phyloP scores from a whole-genome alignment of 179 eudicot species.

The Spergularia azorica region DNA sequence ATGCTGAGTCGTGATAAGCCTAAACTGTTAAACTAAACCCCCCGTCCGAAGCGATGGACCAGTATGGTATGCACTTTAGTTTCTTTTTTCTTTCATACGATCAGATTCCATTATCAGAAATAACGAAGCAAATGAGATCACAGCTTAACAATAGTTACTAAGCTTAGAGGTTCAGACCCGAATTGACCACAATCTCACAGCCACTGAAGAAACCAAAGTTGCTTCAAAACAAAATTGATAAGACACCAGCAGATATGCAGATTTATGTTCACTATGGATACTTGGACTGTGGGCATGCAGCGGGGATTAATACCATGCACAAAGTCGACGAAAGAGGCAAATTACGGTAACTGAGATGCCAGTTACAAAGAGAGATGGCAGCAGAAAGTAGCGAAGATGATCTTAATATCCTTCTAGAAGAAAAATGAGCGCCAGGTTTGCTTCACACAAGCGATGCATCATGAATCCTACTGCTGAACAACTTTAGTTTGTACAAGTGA shows the following conservation, averaged over 20 bases:
- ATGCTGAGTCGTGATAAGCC: conserved; percentile 4
- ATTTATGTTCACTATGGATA: background rate
- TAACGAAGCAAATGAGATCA: background rate
- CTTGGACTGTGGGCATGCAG: background rate
- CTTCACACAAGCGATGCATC: background rate
- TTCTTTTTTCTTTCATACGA: background rate
- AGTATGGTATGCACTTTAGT: background rate
- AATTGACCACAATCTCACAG: background rate
- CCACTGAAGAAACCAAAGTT: background rate
- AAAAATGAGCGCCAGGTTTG: background rate
- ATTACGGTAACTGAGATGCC: background rate
- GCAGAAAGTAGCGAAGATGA: background rate
- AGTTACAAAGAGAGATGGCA: background rate
- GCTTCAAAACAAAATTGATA: background rate
- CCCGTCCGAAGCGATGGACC: conserved; percentile 2
- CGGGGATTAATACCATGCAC: background rate
- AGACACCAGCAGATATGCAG: background rate
- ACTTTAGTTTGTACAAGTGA: background rate
- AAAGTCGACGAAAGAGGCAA: background rate
- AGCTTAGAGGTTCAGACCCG: background rate
- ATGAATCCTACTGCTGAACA: background rate
- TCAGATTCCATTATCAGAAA: too few relatives aligned
- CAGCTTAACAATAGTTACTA: background rate
- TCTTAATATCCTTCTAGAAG: background rate
- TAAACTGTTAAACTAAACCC: background rate